phyloP scores from a whole-genome alignment of 2,329 filamentous ascomycete species.

The Colletotrichum sidae region DNA sequence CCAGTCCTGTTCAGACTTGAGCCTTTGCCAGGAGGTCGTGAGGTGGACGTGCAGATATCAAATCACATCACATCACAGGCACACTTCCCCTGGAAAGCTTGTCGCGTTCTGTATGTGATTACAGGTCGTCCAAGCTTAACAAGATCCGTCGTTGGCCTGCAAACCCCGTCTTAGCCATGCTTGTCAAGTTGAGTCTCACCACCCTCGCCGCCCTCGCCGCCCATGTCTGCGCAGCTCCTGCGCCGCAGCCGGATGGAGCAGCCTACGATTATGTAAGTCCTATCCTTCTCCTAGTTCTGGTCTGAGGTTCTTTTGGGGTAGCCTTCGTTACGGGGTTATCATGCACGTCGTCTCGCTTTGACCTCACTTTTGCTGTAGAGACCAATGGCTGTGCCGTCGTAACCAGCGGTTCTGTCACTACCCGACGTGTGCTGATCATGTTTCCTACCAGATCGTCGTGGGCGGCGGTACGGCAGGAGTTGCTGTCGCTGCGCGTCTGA shows the following conservation, averaged over 20 bases:
- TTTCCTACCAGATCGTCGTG: slow-evolving; percentile 43
- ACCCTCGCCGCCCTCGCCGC: slow-evolving; percentile 25
- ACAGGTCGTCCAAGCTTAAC: too few species aligned
- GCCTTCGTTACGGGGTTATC: slow-evolving; percentile 7
- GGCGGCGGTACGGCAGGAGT: slow-evolving; percentile 50
- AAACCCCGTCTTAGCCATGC: slow-evolving; percentile 28
- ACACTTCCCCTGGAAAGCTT: too few species aligned
- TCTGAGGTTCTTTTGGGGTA: background rate
- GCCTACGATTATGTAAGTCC: slow-evolving; percentile 38
- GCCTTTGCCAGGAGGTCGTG: background rate
- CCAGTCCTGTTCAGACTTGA: too few species aligned
- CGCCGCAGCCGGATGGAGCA: slow-evolving; percentile 15
- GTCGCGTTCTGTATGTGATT: too few species aligned
- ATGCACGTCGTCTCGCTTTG: background rate
- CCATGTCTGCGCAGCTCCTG: slow-evolving; percentile 20
- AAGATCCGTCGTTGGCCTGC: slow-evolving; percentile 7
- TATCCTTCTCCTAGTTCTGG: background rate
- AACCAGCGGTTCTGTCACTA: too few species aligned
- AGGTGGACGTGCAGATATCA: slow-evolving; percentile 29
- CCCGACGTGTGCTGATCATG: slow-evolving; percentile 2
- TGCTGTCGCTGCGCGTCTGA: slow-evolving; percentile 45
- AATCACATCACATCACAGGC: background rate
- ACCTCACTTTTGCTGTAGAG: background rate
- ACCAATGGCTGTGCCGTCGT: too few species aligned
- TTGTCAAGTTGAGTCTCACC: slow-evolving; percentile 30